Conservation (phyloP, 139 green algal species). For the Volvox reticuliferus region DNA sequence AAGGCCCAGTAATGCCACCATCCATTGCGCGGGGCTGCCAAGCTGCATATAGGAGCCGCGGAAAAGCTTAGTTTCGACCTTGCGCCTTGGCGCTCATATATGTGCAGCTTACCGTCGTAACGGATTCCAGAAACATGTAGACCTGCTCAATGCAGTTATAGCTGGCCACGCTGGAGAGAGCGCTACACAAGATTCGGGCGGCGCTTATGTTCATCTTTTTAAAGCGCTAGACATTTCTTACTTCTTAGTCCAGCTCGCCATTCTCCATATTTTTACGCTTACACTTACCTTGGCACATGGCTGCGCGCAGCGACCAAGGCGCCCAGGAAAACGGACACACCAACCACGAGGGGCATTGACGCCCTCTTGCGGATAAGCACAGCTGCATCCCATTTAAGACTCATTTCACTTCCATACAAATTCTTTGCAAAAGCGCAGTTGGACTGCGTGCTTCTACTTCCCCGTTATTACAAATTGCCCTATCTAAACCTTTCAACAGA, state of each 20-base stretch:
- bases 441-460: no score
- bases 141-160: conserved; percentile 6
- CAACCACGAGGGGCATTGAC: neutral
- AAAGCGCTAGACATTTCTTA: neutral
- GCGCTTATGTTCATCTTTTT: neutral
- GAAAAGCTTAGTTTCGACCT: neutral
- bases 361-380: neutral
- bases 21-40: conserved; percentile 33
- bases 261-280: neutral
- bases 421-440: no score
- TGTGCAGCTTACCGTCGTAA: neutral
- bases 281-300: conserved; percentile 1
- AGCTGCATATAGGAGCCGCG: neutral
- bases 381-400: neutral
- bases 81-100: neutral
- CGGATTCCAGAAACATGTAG: neutral
- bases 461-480: no score
- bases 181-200: neutral
- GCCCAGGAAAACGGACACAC: neutral
- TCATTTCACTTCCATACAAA: neutral
- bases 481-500: no score
- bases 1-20: conserved; percentile 12
- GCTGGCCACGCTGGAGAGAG: neutral
- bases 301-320: neutral
- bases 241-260: neutral